Base-by-base conservation (phyloP, 805 yeast genomes). In the Metschnikowia picachoensis region DNA sequence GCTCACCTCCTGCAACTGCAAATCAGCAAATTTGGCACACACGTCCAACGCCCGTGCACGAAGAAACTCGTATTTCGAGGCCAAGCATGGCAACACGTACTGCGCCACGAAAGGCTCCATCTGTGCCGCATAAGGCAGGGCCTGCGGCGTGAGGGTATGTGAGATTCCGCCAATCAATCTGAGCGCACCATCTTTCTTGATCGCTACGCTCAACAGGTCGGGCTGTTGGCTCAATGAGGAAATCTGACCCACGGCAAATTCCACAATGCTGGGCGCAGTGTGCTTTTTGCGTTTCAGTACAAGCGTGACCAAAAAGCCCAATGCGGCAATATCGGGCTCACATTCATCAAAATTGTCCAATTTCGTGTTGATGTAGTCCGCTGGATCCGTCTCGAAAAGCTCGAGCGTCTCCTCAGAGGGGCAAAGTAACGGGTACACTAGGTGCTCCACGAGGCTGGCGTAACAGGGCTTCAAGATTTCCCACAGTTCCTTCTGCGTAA, bases 381-480 rank as follows among this genome's bases (percentile, higher is more conserved):
- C 85, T 3, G 97, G 97, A 57, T 91, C 97, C 50, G 77, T 81
- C 51, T 89, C 95, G 67, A 87, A 91, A 4, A 79, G 65, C 53
- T 87, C 95, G 46, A 88, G 68, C 15, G 81, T 79, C 7, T 77
- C 81, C 44, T 82, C 83, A 8, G 77, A 73, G 1, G 94, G 86
- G 53, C 90, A 79, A 47, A 92, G 65, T 46, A 85, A 67, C 2
- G 96, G 96, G 65, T 77, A 85, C 9, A 92, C 74, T 45, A 92
- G 80, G 55, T 84, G 89, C 11, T 82, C 68, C 31, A 92, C 69
- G 25, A 92, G 67, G 7, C 78, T 74, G 35, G 80, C 80, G 41
- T 82, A 73, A 61, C 84, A 84, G 1, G 87, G 83, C 57, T 82
- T 77, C 39, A 92, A 67, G 12, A 79, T 60, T 1, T 68, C 64